Evolutionary conservation across 2,329 filamentous ascomycete genomes (phyloP), one percentile per base, ranked within the genome.

Genomic region (Phialophora chinensis): DNA sequence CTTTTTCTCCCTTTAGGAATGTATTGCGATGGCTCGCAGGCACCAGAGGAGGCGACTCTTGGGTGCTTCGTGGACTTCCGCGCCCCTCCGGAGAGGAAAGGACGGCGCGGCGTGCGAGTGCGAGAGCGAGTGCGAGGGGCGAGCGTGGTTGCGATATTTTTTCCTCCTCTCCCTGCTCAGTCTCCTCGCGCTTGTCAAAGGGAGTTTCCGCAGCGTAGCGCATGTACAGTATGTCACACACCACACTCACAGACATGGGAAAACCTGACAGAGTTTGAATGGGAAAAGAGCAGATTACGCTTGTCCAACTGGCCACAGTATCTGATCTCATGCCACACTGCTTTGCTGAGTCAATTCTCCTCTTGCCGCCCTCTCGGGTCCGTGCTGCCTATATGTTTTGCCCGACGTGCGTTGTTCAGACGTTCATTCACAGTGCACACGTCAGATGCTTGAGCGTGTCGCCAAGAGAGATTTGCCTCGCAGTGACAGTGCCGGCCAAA

Each of bases 371-470:
- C 23, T 53, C 50, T 33, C 50, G n/a, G 20, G 12, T 53, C 50
- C 50, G 42, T 31, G 42, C 35, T 58, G 62, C 31, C 35, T 65
- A 65, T 65, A 65, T 60, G 62, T 65, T 60, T 53, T 27, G 25
- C 54, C 44, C 38, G 31, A 23, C 5, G 23, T 53, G 42, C 23
- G 49, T 20, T 1, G 55, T 49, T 4, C 23, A 53, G 67, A 69
- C 35, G 67, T 69, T 52, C 60, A 66, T 64, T 66, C 63, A 64
- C 61, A 66, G 67, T 69, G 60, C 67, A 69, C 67, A 69, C 67
- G 67, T 69, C 55, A 69, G 67, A 66, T 44, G 63, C 64, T 66
- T 69, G 61, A 64, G 47, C 52, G 14, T 8, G 1, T n/a, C 44
- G 60, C 61, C 65, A 63, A 60, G 60, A 50, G 38, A 55, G 56